Conservation (phyloP, 257 asterid genomes). For the Solanum pinnatisectum region DNA sequence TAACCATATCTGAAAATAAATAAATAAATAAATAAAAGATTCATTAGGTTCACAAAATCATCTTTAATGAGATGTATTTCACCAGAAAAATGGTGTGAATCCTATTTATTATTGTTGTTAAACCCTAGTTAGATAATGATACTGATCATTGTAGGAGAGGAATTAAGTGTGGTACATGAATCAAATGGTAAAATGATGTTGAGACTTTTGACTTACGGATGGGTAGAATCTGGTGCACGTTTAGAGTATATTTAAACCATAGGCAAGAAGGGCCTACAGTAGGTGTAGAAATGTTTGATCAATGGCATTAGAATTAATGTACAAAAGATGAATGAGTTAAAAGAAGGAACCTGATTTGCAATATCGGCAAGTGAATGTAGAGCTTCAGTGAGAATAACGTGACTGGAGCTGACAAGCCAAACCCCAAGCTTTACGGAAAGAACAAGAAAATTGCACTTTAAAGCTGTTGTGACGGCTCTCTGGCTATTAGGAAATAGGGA, state of each 20-base stretch:
- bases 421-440: conserved; percentile 95
- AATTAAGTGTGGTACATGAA: not conserved
- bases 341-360: conserved; percentile 73
- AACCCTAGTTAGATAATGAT: not conserved
- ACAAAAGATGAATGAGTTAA: not conserved
- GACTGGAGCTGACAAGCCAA: conserved; percentile 87
- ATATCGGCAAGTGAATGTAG: conserved; percentile 92
- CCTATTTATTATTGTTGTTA: not conserved
- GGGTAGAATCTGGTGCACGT: conserved; percentile 95
- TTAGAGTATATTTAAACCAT: conserved; percentile 90
- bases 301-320: not conserved
- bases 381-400: conserved; percentile 82
- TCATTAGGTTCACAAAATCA: conserved; percentile 6
- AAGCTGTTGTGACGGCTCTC: conserved; percentile 95
- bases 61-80: not conserved
- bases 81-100: not conserved
- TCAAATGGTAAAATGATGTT: not conserved
- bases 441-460: conserved; percentile 93
- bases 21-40: not conserved
- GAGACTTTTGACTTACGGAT: conserved; percentile 57
- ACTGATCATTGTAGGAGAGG: not conserved
- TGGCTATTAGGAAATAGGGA: conserved; percentile 28
- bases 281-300: not conserved
- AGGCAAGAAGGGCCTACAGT: conserved; percentile 80
- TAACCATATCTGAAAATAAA: conserved; percentile 63